Base-by-base conservation (phyloP, 2,329 filamentous ascomycete genomes). In the Seiridium cupressi region DNA sequence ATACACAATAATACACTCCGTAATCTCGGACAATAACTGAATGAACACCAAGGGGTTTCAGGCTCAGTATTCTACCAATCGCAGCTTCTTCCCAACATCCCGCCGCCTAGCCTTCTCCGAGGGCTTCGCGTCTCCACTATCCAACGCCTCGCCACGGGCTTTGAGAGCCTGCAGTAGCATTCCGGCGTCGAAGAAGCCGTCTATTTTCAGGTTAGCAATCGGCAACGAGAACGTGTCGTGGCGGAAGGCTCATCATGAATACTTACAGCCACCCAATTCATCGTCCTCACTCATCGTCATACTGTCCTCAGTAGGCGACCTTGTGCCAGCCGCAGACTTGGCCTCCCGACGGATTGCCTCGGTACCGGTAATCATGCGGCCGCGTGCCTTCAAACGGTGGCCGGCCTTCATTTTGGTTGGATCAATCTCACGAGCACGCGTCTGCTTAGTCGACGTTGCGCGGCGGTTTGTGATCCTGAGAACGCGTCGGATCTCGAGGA, bases 121-220 rank as follows among this genome's bases (percentile, higher is more conserved):
- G 1, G 81, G 73, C 66, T 83, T 85, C 8, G 76, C 76, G 63
- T 86, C 83, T 48, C 75, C 78, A 3, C 76, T 69, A 57, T 85
- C 82, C 5, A 79, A 73, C 3, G 77, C 80, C 60, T 86, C 81
- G 13, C 84, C 83, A 55, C 89, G 84, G 2, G 89, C 89, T 72
- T 93, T 93, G 60, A 97, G 85, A 1, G 93, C 92, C 73, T 96
- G 91, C 32, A 95, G 81, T 4, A 97, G 84, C 92, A 97, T 96
- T 11, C 94, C 94, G 0, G 94, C 93, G 73, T 98, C 94, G 77
- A 98, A 98, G 81, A 98, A 97, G 38, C 94, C 94, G 80, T 97
- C 93, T 97, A 71, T 11, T 58, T 40, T n/a, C 11, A 35, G 5
- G 55, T 65, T 13, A 66, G 63, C 18, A 67, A 62, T 47, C 64